Percentiles rank a stretch among this genome's conserved stretches.
Evolutionary conservation across 768 basidiomycete genomes (phyloP).

Genomic region (Plicaturopsis crispa): DNA sequence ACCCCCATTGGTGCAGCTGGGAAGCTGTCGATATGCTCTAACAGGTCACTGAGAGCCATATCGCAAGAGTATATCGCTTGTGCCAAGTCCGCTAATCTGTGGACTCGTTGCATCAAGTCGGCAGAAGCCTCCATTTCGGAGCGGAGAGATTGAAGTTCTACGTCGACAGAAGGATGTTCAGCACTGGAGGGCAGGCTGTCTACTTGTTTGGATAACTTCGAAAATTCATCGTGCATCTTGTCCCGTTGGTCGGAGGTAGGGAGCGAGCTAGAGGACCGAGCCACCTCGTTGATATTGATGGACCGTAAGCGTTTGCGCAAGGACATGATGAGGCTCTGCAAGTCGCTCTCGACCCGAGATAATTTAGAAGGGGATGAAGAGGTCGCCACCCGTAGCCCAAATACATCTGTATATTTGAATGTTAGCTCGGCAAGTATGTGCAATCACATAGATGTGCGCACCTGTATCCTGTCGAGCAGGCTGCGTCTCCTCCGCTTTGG

Average conservation of each 20-base stretch:
- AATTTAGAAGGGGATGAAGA: conserved; percentile 21
- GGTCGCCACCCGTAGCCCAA: conserved; percentile 36
- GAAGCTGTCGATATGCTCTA: conserved; percentile 83
- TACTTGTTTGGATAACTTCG: conserved; percentile 35
- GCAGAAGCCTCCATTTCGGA: conserved; percentile 48
- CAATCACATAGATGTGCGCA: no score
- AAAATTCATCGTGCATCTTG: conserved; percentile 41
- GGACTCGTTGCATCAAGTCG: conserved; percentile 41
- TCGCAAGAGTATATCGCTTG: conserved; percentile 52
- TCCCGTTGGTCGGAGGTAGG: conserved; percentile 42
- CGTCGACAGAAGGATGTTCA: conserved; percentile 33
- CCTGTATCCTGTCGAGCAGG: no score
- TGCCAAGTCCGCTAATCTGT: conserved; percentile 47
- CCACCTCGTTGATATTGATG: conserved; percentile 49
- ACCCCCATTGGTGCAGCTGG: conserved; percentile 50
- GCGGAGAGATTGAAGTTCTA: conserved; percentile 57
- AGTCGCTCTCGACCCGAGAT: conserved; percentile 31
- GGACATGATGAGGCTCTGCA: conserved; percentile 41
- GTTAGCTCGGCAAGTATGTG: no score
- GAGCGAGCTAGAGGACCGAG: conserved; percentile 40
- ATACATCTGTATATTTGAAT: conserved; percentile 56
- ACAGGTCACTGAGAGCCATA: conserved; percentile 70
- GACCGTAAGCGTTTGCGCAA: conserved; percentile 56
- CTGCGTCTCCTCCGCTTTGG: no score
- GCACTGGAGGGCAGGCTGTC: conserved; percentile 35